Conservation (phyloP, 2,329 filamentous ascomycete species). For the Fusarium nurragi region DNA sequence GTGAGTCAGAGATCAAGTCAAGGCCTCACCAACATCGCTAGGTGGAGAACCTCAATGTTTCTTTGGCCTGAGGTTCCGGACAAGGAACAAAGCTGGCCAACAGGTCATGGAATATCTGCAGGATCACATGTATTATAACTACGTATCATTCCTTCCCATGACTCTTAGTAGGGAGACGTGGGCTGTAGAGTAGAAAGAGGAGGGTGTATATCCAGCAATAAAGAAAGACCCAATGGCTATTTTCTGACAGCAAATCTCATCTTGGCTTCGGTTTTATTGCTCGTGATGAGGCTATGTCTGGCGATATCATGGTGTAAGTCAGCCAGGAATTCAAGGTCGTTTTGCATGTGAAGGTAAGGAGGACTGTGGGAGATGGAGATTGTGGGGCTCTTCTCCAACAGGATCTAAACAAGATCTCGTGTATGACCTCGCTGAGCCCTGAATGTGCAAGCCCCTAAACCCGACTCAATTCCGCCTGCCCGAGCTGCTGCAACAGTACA, state of each 20-base stretch:
- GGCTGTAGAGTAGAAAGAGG: conserved; percentile 22
- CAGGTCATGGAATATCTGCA: conserved; percentile 8
- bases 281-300: not conserved
- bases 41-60: not conserved
- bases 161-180: conserved; percentile 12
- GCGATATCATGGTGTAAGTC: not conserved
- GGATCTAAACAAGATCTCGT: conserved; percentile 7
- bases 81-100: conserved; percentile 1
- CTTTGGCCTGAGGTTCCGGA: not conserved
- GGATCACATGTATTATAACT: conserved; percentile 39
- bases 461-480: conserved; percentile 32
- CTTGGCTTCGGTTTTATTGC: not conserved
- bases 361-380: conserved; percentile 2
- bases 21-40: conserved; percentile 1
- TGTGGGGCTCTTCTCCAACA: conserved; percentile 36
- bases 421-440: conserved; percentile 12
- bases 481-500: conserved; percentile 6
- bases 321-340: not conserved
- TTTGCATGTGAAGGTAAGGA: conserved; percentile 41
- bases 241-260: not conserved
- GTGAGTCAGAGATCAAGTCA: not conserved
- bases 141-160: conserved; percentile 7
- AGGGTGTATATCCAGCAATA: conserved; percentile 34
- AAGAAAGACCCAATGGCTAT: conserved; percentile 18
- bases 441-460: conserved; percentile 10